Base-by-base conservation (phyloP, 2,329 filamentous ascomycete species). In the Colletotrichum chlorophyti region DNA sequence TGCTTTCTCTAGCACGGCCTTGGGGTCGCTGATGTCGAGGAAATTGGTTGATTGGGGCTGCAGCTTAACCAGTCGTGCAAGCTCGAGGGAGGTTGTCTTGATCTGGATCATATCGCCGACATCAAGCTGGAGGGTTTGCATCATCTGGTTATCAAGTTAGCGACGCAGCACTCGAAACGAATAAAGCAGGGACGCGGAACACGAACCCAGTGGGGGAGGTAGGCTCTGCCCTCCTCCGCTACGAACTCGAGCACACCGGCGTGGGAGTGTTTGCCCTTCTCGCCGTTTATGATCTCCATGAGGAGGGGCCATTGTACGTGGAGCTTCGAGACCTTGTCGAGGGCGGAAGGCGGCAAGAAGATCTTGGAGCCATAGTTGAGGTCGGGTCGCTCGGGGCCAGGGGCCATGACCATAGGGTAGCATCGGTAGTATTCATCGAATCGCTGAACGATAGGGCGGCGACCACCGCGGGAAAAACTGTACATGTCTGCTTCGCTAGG, bases 391-490 rank as follows among this genome's bases (percentile, higher is more conserved):
- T 97, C 93, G 32, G 91, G 86, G 3, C 94, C 93, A 11, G 93
- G 92, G 62, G 96, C 87, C 93, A 99, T 98, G 67, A 89, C 88
- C 68, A 97, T 85, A 38, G 95, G 95, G 70, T 98, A 99, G 80
- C 93, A 97, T 69, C 95, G 89, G 77, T 97, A 98, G 79, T 97
- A 98, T 76, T 99, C 95, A 75, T 99, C 94, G 79, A 99, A 99
- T 60, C 93, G 91, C 67, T 92, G 90, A 50, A 79, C 66, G 76
- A 81, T 68, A 72, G 80, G 74, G 50, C 80, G 75, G 58, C 82
- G 79, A 55, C 76, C 74, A 23, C 71, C 69, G 23, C 75, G 74
- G 35, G 66, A 41, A 50, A 63, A 63, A 42, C 62, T 61, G 23
- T 63, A 62, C 59, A 63, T 63, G 51, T 63, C 59, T 34, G 46